These are phyloP conservation scores for Pseudogymnoascus sp. DNA, from an alignment of 2,329 filamentous ascomycete species.

Conservation along the genomic window DNA sequence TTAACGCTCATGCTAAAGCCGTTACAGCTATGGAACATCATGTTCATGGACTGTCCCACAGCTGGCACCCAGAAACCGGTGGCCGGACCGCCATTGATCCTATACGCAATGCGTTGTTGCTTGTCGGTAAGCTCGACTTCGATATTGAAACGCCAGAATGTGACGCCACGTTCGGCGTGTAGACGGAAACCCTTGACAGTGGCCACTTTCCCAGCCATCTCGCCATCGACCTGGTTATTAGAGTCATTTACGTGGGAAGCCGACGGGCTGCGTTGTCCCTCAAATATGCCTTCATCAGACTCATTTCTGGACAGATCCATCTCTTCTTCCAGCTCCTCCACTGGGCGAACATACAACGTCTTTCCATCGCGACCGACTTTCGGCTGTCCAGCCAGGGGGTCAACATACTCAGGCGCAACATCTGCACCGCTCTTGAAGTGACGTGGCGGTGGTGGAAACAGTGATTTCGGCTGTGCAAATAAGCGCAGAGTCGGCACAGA, in stretches of 20 bases:
- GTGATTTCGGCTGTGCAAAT: conserved; percentile 78
- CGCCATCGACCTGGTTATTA: conserved; percentile 61
- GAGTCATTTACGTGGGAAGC: conserved; percentile 48
- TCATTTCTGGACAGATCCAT: conserved; percentile 74
- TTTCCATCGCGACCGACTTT: conserved; percentile 80
- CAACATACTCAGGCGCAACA: conserved; percentile 74
- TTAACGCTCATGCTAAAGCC: conserved; percentile 81
- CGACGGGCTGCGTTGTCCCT: conserved; percentile 51
- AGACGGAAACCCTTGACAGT: conserved; percentile 77
- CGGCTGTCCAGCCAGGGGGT: conserved; percentile 79
- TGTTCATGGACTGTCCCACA: conserved; percentile 81
- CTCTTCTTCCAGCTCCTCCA: conserved; percentile 75
- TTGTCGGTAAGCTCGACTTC: conserved; percentile 75
- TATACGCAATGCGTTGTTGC: conserved; percentile 86
- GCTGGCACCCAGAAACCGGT: conserved; percentile 93
- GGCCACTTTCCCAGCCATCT: conserved; percentile 71
- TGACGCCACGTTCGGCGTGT: conserved; percentile 77
- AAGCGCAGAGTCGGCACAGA: conserved; percentile 69
- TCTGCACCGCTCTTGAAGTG: conserved; percentile 56
- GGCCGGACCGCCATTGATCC: conserved; percentile 85
- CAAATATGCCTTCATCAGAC: conserved; percentile 75
- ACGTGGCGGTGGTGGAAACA: conserved; percentile 69
- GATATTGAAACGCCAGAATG: conserved; percentile 96
- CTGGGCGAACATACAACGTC: conserved; percentile 79
- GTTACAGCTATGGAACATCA: conserved; percentile 98